phyloP scores from a whole-genome alignment of 257 asterid species.

The Petrea volubilis region DNA sequence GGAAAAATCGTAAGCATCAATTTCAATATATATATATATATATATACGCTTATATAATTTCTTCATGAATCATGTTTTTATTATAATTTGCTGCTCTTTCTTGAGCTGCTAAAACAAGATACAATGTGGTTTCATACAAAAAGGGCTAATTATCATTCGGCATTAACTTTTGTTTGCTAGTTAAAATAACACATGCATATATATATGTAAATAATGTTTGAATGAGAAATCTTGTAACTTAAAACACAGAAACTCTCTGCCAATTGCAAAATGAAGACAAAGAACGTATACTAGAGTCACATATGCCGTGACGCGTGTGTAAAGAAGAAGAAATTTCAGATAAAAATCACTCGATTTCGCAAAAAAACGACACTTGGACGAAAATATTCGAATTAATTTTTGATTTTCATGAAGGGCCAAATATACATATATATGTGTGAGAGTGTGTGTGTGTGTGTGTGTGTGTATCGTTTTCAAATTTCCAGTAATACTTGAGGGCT shows the following conservation, averaged over 20 bases:
- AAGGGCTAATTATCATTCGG: not conserved
- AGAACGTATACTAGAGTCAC: not conserved
- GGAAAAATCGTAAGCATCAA: no score
- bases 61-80: no score
- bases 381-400: not conserved
- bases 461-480: not conserved
- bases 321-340: slow-evolving; percentile 14
- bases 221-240: not conserved
- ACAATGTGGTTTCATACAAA: not conserved
- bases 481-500: not conserved
- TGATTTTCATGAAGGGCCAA: no score
- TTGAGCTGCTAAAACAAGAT: slow-evolving; percentile 15
- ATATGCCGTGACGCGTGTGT: slow-evolving; percentile 16
- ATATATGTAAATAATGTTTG: not conserved
- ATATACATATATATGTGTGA: no score
- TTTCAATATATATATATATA: no score
- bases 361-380: slow-evolving; percentile 2
- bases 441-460: no score
- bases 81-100: not conserved
- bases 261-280: not conserved
- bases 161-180: not conserved
- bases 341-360: not conserved
- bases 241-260: not conserved
- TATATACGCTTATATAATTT: no score
- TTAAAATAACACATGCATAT: not conserved